Base-by-base conservation (phyloP, 352 stramenopile genomes). In the Globisporangium splendens region DNA sequence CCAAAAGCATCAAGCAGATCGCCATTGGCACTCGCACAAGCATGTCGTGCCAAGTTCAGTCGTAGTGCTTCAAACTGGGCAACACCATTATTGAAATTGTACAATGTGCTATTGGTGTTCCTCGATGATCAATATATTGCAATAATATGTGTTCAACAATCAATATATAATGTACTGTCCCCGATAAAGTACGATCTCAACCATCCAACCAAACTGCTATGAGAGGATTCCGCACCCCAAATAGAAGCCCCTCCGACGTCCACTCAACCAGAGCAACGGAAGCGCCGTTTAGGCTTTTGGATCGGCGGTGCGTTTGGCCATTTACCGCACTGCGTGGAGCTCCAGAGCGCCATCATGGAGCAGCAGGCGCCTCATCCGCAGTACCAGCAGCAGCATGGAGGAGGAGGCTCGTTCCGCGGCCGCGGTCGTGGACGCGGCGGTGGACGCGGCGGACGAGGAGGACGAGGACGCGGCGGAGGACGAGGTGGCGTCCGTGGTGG, bases 401-500 rank as follows among this genome's bases (percentile, higher is more conserved):
- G 17, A 18, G 38, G 38, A 43, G 39, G 39, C 2, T 15, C 39
- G 17, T 44, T 44, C 39, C 39, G 63, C 17, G 64, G 71, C n/a
- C 51, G 68, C 11, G 59, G 72, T 47, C 56, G 65, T 13, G 69
- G 66, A 28, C 62, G 43, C 2, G 31, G 54, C 41, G 48, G 53
- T 13, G 54, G 54, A 6, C n/a, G 54, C 13, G 38, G 54, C 10
- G 54, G 54, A 7, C 7, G 42, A 21, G 51, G 51, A 18, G 7
- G 51, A 49, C n/a, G 69, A 53, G 68, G 70, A 13, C 41, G 71
- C 55, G 68, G 73, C 59, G 50, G 70, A 17, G 66, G 69, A 0
- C 69, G 76, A 69, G 47, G 72, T 0, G 65, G 67, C 8, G 28
- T 72, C 8, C 69, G 77, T 0, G 54, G 65, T 39, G 59, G 65